Base-by-base conservation (phyloP, 495 filamentous ascomycete genomes). In the Bathelium albidoporum region DNA sequence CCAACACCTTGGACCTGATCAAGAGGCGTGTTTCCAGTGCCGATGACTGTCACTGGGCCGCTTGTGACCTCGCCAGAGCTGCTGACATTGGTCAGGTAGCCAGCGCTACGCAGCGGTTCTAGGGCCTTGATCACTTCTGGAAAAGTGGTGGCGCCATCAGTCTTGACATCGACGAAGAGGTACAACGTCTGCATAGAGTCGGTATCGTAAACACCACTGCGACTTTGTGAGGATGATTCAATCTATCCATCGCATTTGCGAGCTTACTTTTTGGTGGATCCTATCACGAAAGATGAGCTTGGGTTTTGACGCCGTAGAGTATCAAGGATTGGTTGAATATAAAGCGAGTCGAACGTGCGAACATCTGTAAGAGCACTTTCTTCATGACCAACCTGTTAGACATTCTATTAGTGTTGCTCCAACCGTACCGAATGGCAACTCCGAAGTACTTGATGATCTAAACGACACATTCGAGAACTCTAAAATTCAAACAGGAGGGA, bases 1-100 rank as follows among this genome's bases (percentile, higher is more conserved):
- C 45, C 44, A 34, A 81, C 71, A 28, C 78, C 73, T 32, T 77
- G 76, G 11, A 88, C 77, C 69, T 79, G 73, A 9, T 66, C 69
- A 31, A 75, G 64, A 0, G 74, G 74, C 1, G 73, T 73, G 59
- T 73, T 73, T 58, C 75, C 75, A 2, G 74, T 76, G 44, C 74
- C 74, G 44, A 77, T 72, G 36, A 75, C 66, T 22, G 74, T 77
- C 0, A 77, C 70, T 9, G 70, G 63, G 5, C 73, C 66, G 0
- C 62, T 2, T 1, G 60, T 67, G 12, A 75, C 63, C 9, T 55
- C 22, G 53, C 52, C 63, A 1, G 31, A 70, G 49, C 72, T 72
- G 61, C 73, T 69, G 62, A 60, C 67, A 44, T 62, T 70, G 11
- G 73, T 74, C 18, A 77, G 70, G 58, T 74, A 76, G 22, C 62